Evolutionary conservation across 768 basidiomycete genomes (phyloP).

Genomic region (Podaxis sp.): DNA sequence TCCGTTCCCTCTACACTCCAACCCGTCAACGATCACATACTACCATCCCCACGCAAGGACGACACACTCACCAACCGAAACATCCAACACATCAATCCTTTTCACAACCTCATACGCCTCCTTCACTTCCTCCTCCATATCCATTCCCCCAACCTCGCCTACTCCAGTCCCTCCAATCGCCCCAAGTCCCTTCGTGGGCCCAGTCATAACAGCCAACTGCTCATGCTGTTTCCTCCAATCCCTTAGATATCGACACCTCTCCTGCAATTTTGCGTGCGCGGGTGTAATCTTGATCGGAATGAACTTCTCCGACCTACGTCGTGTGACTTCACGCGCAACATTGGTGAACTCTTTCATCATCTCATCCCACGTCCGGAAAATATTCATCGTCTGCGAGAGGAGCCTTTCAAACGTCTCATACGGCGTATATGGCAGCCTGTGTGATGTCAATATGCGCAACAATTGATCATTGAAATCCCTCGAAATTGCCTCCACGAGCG

Average conservation of each 20-base stretch:
- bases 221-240: slow-evolving; percentile 98
- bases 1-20: slow-evolving; percentile 78
- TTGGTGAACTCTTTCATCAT: slow-evolving; percentile 89
- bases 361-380: slow-evolving; percentile 88
- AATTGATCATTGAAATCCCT: slow-evolving; percentile 96
- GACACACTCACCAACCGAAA: slow-evolving; percentile 63
- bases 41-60: not conserved
- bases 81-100: slow-evolving; percentile 93
- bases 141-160: slow-evolving; percentile 88
- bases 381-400: slow-evolving; percentile 66
- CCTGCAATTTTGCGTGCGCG: slow-evolving; percentile 89
- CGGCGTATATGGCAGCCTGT: slow-evolving; percentile 88
- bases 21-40: not conserved
- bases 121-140: slow-evolving; percentile 98
- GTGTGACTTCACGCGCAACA: slow-evolving; percentile 87
- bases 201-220: slow-evolving; percentile 96
- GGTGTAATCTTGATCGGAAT: slow-evolving; percentile 94
- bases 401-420: slow-evolving; percentile 93
- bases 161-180: slow-evolving; percentile 83
- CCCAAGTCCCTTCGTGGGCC: slow-evolving; percentile 83
- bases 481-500: slow-evolving; percentile 97
- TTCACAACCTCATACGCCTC: slow-evolving; percentile 98
- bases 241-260: slow-evolving; percentile 78
- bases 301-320: slow-evolving; percentile 87
- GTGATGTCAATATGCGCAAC: slow-evolving; percentile 83